Evolutionary conservation across 1,284 basidiomycete genomes (phyloP), one percentile per base, ranked within the genome.

Genomic region (Ceratorhiza oryzae-sativae): DNA sequence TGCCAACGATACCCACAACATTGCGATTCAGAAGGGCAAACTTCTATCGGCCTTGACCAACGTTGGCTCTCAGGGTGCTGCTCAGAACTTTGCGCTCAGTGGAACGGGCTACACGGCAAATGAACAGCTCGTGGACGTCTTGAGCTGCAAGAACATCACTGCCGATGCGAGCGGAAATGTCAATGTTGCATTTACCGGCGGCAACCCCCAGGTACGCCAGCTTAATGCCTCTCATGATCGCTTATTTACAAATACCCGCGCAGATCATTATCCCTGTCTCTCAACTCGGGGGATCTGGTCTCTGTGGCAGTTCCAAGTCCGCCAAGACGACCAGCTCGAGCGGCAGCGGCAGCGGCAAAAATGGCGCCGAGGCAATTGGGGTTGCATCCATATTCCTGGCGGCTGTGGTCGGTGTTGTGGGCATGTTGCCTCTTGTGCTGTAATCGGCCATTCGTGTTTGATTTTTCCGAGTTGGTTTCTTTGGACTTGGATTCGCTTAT

Each of bases 1-100:
- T 73, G 76, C 82, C 78, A 58, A 80, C 75, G 78, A 82, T 75
- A 72, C 80, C 53, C 81, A 84, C 72, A 83, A 86, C 0, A 80
- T 92, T 49, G 86, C 84, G 0, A 78, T 91, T 32, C 85, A 83
- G 59, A 93, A 93, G 79, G 81, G 85, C 0, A 89, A 90, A 0
- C 79, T 93, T 74, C 83, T 92, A 58, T 81, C 87, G 6, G 82
- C 92, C 18, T 79, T 93, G 63, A 87, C 88, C 20, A 92, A 92
- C 80, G 80, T 82, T 34, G 91, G 91, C 42, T 80, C 81, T 8
- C 78, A 77, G 45, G 76, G 79, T 13, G 73, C 76, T 3, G 77
- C 76, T 5, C 71, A 79, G 18, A 74, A 78, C 65, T 73, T 80
- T 10, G 71, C 76, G 0, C 73, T 77, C 12, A 30, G 55, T 0